Evolutionary conservation across 2,329 filamentous ascomycete species (phyloP), one percentile per base, ranked within the genome.

Genomic region (Alternaria sp.): DNA sequence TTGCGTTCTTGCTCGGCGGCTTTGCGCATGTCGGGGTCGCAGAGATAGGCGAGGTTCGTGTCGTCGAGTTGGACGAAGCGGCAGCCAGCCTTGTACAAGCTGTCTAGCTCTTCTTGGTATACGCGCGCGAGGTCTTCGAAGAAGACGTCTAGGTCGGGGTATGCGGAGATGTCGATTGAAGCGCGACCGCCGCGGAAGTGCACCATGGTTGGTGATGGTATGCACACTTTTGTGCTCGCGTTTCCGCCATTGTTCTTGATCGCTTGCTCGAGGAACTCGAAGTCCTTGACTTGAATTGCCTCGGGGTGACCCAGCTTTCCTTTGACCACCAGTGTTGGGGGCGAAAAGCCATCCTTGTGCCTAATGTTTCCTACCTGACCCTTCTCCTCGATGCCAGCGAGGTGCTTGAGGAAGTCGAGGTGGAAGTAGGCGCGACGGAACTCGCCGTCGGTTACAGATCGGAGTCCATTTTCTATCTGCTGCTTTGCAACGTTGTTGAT

Each of bases 1-100:
- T 85, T 84, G 36, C 85, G 81, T 68, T 81, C 74, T 30, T 64
- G 61, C 65, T 83, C 84, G 50, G 85, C 85, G 65, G 83, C 82
- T 67, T 80, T 79, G 41, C 85, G 81, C 85, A 87, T 87, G 65
- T 83, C 80, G 30, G 81, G 81, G 69, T 87, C 85, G 77, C 85
- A 87, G 11, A 87, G 82, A 71, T 86, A 87, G 16, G 85, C 85
- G n/a, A 87, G 79, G 74, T 87, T 87, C 18, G 85, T 87, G 78
- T 87, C 85, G 73, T 87, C 85, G 54, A 87, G 81, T 77, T 87
- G 85, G 12, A 87, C 83, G 68, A 86, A 85, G 66, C 85, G 83
- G 73, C 83, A 85, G 7, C 85, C 85, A 1, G 85, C 85, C 30
- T 78, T 73, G 75, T 87, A 85, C n/a, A 86, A 76, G 45, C 82